Conservation (phyloP, 805 yeast species). For the Ogataea ramenticola region DNA sequence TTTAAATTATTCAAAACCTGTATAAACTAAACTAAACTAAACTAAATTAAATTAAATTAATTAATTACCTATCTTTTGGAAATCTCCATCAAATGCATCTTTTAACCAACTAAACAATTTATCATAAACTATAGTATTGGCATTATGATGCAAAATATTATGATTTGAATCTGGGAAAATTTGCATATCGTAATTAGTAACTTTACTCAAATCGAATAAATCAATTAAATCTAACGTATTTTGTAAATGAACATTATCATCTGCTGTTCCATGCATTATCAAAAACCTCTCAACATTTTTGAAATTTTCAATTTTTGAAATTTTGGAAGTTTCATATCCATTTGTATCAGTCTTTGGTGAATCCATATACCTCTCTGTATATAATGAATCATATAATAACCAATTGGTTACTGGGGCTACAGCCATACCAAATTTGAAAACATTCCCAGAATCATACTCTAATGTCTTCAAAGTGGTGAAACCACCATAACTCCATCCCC, state of each 20-base stretch:
- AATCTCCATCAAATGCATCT: conserved; percentile 50
- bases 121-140: conserved; percentile 61
- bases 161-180: conserved; percentile 82
- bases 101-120: conserved; percentile 58
- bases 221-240: conserved; percentile 77
- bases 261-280: conserved; percentile 94
- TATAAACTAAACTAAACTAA: no score
- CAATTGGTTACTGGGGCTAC: conserved; percentile 98
- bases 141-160: conserved; percentile 65
- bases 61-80: conserved; percentile 15
- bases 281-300: conserved; percentile 59
- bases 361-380: conserved; percentile 93
- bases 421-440: conserved; percentile 84
- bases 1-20: conserved; percentile 60
- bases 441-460: conserved; percentile 68
- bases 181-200: conserved; percentile 80
- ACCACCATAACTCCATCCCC: conserved; percentile 99
- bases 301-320: conserved; percentile 50
- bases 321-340: conserved; percentile 55
- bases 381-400: conserved; percentile 84
- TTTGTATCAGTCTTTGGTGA: conserved; percentile 59
- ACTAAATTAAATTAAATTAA: no score
- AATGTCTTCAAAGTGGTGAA: conserved; percentile 84
- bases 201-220: conserved; percentile 55
- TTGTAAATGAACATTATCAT: conserved; percentile 95